Percentiles rank a stretch among this genome's conserved stretches.
Evolutionary conservation across 176 grass and related monocot genomes (phyloP).

Genomic region (Oryza rufipogon): DNA sequence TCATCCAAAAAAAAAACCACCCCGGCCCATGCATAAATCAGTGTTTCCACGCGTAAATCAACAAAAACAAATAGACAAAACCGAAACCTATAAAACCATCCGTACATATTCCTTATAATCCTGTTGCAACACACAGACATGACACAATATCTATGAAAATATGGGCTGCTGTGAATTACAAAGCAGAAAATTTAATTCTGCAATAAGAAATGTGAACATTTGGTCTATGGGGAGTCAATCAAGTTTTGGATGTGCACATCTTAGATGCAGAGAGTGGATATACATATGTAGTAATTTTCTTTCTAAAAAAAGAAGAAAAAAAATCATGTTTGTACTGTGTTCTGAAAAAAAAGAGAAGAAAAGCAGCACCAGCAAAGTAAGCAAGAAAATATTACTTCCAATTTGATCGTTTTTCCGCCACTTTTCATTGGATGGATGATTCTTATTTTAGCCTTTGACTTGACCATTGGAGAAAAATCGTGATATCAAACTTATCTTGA

Average conservation of each 20-base stretch:
- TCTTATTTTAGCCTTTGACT: constrained; percentile 32
- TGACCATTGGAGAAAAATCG: background rate
- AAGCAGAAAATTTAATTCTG: background rate
- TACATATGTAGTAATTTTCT: background rate
- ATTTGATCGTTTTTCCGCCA: background rate
- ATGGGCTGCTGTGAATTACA: background rate
- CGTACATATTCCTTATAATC: too few species aligned
- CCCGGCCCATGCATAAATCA: too few species aligned
- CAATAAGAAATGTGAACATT: background rate
- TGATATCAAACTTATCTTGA: background rate
- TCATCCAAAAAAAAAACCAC: too few species aligned
- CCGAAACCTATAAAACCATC: too few species aligned
- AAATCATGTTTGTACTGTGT: too few species aligned
- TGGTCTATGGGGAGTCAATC: background rate
- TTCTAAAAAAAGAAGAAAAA: background rate
- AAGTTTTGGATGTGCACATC: background rate
- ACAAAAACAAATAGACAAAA: too few species aligned
- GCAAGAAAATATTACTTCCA: background rate
- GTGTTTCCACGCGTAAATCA: too few species aligned
- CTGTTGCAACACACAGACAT: too few species aligned
- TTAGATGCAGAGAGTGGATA: too few species aligned
- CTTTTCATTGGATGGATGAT: background rate
- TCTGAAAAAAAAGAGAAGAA: background rate
- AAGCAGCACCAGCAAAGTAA: too few species aligned
- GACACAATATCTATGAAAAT: background rate